Conservation (phyloP, 768 basidiomycete genomes). For the Epithele typhae region DNA sequence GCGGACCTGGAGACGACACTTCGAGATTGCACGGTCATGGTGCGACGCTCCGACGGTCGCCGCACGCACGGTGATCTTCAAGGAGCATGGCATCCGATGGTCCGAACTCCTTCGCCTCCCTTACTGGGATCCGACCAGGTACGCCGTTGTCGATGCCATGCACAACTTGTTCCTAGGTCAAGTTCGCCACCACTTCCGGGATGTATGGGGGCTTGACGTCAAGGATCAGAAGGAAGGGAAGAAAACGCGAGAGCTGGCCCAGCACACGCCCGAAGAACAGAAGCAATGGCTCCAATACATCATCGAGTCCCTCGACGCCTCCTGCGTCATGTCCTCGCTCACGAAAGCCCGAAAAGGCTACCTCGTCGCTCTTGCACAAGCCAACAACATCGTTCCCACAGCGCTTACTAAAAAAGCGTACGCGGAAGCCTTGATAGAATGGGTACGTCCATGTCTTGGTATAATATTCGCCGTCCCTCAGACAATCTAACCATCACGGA, state of each 20-base stretch:
- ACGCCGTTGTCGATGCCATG: constrained; percentile 35
- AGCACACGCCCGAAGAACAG: background rate
- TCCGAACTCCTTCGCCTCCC: constrained; percentile 30
- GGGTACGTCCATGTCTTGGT: too few relatives aligned
- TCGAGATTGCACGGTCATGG: constrained; percentile 17
- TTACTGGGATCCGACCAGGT: constrained; percentile 35
- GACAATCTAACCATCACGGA: background rate
- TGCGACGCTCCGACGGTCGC: constrained; percentile 6
- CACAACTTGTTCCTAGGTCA: constrained; percentile 36
- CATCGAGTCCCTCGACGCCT: background rate
- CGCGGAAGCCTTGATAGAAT: too few relatives aligned
- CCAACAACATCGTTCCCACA: background rate
- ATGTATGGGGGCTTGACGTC: constrained; percentile 15
- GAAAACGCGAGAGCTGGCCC: background rate
- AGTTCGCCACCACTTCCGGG: constrained; percentile 28
- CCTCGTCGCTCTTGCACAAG: background rate
- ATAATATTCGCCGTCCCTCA: too few relatives aligned
- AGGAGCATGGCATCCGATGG: constrained; percentile 22
- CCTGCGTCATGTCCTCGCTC: background rate
- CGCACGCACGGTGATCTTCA: constrained; percentile 8
- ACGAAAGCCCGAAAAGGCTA: background rate
- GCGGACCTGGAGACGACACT: constrained; percentile 10
- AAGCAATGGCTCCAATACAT: background rate
- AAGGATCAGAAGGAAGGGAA: background rate
- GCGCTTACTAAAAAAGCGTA: too few relatives aligned